These are phyloP conservation scores for Atkinsonella hypoxylon DNA, from an alignment of 2,329 filamentous ascomycete genomes.

Conservation along the genomic window DNA sequence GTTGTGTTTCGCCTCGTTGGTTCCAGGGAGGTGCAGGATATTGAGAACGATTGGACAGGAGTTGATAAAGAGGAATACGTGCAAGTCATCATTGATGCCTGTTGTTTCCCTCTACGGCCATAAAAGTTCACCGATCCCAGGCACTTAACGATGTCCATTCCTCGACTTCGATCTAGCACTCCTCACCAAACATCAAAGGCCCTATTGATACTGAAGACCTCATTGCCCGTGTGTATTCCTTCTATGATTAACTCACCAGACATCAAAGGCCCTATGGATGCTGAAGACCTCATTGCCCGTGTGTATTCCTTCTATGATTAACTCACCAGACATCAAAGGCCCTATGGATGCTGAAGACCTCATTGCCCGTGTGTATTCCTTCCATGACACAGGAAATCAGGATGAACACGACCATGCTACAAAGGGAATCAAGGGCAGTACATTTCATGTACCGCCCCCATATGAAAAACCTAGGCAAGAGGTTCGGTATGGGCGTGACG, in stretches of 20 bases:
- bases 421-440: background rate
- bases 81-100: no score
- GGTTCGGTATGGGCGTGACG: constrained; percentile 3
- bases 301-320: no score
- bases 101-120: background rate
- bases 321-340: no score
- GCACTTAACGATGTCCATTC: background rate
- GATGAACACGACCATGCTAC: background rate
- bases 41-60: background rate
- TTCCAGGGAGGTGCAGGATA: background rate
- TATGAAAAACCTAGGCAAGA: background rate
- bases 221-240: no score
- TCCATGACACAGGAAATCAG: no score
- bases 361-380: constrained; percentile 5
- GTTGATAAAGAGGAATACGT: background rate
- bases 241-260: no score
- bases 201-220: no score
- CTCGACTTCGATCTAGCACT: background rate
- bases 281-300: no score
- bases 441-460: background rate
- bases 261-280: no score
- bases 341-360: constrained; percentile 5
- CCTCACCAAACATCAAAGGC: background rate
- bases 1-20: no score
- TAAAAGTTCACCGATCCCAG: background rate